Evolutionary conservation across 177 flowering plant species (phyloP).

Genomic region (Tripterygium wilfordii): DNA sequence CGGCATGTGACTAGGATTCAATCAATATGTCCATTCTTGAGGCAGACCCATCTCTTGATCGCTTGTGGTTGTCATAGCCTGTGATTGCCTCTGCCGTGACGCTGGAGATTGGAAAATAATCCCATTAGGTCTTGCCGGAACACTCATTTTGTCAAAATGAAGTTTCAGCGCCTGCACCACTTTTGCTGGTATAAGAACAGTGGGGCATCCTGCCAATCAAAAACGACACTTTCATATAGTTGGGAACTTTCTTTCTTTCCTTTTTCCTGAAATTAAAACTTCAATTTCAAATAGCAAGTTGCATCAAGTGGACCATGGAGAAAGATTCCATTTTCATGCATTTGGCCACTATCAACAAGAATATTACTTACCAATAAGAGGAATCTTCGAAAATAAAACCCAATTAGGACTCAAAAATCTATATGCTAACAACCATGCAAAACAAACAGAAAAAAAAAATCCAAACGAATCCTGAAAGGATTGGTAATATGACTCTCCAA

Average conservation of each 20-base stretch:
- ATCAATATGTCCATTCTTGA: slow-evolving; percentile 30
- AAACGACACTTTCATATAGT: no score
- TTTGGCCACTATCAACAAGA: neutral
- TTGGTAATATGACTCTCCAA: no score
- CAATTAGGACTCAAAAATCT: no score
- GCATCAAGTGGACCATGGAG: slow-evolving; percentile 5
- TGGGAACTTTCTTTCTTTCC: no score
- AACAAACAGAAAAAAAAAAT: no score
- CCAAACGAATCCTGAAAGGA: no score
- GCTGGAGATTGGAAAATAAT: slow-evolving; percentile 1
- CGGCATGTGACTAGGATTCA: no score
- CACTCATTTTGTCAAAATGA: slow-evolving; percentile 25
- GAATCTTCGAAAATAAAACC: neutral
- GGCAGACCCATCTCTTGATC: slow-evolving; percentile 20
- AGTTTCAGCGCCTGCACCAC: slow-evolving; percentile 26
- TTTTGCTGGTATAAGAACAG: slow-evolving; percentile 29
- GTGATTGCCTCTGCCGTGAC: slow-evolving; percentile 6
- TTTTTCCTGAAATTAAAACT: no score
- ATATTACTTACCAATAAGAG: slow-evolving; percentile 3
- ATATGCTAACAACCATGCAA: no score
- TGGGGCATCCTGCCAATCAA: slow-evolving; percentile 22
- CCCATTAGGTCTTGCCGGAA: slow-evolving; percentile 3
- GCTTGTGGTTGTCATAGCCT: slow-evolving; percentile 6
- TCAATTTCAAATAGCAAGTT: no score
- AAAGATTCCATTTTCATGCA: neutral